These are phyloP conservation scores for Scedosporium aurantiacum DNA, from an alignment of 2,329 filamentous ascomycete genomes.

Conservation along the genomic window DNA sequence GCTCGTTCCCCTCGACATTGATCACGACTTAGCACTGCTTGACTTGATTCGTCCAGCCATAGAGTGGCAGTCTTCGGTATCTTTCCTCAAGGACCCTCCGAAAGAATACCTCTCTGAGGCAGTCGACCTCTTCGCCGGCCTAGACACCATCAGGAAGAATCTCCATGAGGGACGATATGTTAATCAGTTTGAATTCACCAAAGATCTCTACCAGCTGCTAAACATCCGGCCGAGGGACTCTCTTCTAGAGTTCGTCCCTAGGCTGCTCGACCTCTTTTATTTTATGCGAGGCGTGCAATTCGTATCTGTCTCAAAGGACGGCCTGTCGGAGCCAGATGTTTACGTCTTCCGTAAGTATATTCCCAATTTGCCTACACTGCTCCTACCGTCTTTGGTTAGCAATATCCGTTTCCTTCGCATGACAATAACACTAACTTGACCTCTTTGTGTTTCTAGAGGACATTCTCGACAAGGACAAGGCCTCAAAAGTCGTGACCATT, in stretches of 20 bases:
- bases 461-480: not conserved
- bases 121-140: constrained; percentile 11
- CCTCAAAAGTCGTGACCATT: not conserved
- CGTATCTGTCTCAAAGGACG: constrained; percentile 12
- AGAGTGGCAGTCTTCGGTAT: constrained; percentile 12
- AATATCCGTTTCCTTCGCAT: too few relatives aligned
- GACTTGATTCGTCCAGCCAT: constrained; percentile 12
- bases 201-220: constrained; percentile 7
- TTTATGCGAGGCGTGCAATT: constrained; percentile 5
- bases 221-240: constrained; percentile 7
- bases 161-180: constrained; percentile 9
- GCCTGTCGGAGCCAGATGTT: constrained; percentile 6
- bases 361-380: too few relatives aligned
- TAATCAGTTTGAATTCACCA: constrained; percentile 10
- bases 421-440: too few relatives aligned
- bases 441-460: not conserved
- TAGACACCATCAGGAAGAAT: constrained; percentile 11
- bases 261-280: constrained; percentile 9
- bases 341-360: constrained; percentile 8
- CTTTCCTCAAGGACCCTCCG: constrained; percentile 10
- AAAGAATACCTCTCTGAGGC: constrained; percentile 12
- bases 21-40: constrained; percentile 9
- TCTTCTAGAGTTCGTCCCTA: constrained; percentile 12
- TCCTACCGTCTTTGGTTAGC: too few relatives aligned
- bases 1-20: constrained; percentile 8